Percentiles rank a stretch among this genome's conserved stretches.
These are phyloP conservation scores for Quercus bicolor DNA, from an alignment of 306 rosid genomes.

Conservation along the genomic window DNA sequence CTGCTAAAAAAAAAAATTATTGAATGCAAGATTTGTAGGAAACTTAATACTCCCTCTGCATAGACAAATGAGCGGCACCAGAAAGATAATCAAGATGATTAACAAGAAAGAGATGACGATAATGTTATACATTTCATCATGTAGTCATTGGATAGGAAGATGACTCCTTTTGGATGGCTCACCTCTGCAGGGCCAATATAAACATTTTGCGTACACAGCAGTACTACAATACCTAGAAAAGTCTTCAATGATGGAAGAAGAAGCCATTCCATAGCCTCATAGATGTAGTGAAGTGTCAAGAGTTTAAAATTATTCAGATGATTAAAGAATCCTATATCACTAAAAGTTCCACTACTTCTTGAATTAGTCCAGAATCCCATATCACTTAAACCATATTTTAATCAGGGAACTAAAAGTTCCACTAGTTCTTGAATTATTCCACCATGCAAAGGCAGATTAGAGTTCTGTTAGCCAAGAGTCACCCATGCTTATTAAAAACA, in stretches of 20 bases:
- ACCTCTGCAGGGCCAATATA: neutral
- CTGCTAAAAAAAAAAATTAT: neutral
- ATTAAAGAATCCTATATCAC: neutral
- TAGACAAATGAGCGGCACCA: neutral
- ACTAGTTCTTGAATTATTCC: neutral
- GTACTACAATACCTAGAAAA: neutral
- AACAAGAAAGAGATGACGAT: neutral
- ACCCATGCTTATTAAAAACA: conserved; percentile 15
- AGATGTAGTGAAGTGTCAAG: neutral
- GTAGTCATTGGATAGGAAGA: neutral
- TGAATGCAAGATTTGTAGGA: neutral
- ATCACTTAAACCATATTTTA: neutral
- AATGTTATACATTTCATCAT: neutral
- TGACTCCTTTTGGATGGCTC: neutral
- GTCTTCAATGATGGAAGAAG: neutral
- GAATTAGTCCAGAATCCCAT: neutral
- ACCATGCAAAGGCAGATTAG: neutral
- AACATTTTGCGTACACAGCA: neutral
- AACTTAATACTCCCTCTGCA: neutral
- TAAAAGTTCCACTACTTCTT: neutral
- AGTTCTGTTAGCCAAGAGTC: conserved; percentile 11
- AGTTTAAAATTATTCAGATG: neutral
- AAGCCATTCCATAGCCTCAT: neutral
- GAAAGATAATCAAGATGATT: neutral
- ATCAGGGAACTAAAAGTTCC: neutral